Base-by-base conservation (phyloP, 108 stramenopile genomes). In the Skeletonema marinoi region DNA sequence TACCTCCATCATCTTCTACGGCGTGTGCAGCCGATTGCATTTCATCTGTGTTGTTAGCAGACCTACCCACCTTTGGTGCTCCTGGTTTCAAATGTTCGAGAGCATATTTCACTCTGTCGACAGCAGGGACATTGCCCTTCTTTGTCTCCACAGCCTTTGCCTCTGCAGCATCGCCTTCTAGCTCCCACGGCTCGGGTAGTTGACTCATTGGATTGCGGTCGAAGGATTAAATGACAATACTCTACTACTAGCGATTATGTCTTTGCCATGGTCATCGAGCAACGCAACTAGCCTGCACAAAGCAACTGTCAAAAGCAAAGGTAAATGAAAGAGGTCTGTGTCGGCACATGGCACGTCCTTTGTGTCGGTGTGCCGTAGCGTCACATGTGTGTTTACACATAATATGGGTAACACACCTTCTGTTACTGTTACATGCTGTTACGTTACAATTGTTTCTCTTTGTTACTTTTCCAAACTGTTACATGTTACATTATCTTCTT, bases 91-190 rank as follows among this genome's bases (percentile, higher is more conserved):
- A 38, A 19, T 65, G 64, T 4, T 65, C 64, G 0, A 65, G 33
- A 12, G 64, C 64, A 19, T 65, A 65, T 65, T 65, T 65, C 1
- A 65, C 64, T 35, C 64, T 33, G 0, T 65, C 33, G 10, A 41
- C 10, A 41, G 39, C 7, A 41, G 39, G 39, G 39, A 41, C 39
- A 0, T 41, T 41, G 39, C 39, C 10, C 3, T n/a, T n/a, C 54
- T 29, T 29, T 25, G 17, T 14, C 44, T 46, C 44, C 11, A 0
- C 44, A 12, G 44, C 44, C 25, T 25, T 25, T 25, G 25, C 54
- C 54, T 56, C 25, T 1, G 19, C 54, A 8, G 54, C 54, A 56
- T 56, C 54, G 54, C 54, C 54, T n/a, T 56, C 54, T 4, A 56
- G 2, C 6, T 56, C 54, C 54, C 54, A 56, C 54, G 54, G 54